Evolutionary conservation across 2,329 filamentous ascomycete genomes (phyloP).

Genomic region (Fusarium sp.): DNA sequence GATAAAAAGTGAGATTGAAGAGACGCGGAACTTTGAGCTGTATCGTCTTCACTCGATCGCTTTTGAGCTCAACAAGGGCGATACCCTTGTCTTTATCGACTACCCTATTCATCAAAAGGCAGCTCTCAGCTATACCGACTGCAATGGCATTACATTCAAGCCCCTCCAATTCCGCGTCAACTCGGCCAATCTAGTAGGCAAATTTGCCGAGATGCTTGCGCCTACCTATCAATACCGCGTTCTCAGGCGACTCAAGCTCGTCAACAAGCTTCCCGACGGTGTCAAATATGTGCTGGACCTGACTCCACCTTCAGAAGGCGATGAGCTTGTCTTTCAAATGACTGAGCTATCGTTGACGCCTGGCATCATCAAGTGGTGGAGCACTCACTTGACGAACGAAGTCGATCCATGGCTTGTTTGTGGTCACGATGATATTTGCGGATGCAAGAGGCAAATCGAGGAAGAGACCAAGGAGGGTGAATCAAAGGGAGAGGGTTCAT

Average conservation of each 20-base stretch:
- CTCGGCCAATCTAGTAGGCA: conserved; percentile 59
- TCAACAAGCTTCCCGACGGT: conserved; percentile 52
- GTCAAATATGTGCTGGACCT: conserved; percentile 73
- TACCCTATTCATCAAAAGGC: conserved; percentile 45
- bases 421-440: conserved; percentile 58
- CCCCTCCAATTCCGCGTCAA: conserved; percentile 57
- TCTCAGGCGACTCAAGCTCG: conserved; percentile 52
- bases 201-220: conserved; percentile 60
- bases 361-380: conserved; percentile 68
- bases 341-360: conserved; percentile 69
- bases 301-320: conserved; percentile 71
- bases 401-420: conserved; percentile 47
- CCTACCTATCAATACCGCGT: conserved; percentile 56
- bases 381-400: conserved; percentile 49
- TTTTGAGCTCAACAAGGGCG: conserved; percentile 51
- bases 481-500: neutral
- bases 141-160: conserved; percentile 49
- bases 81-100: conserved; percentile 60
- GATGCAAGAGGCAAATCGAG: conserved; percentile 38
- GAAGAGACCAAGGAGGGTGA: neutral
- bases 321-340: conserved; percentile 70
- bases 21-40: conserved; percentile 42
- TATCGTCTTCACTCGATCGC: conserved; percentile 43
- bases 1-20: conserved; percentile 26
- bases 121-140: conserved; percentile 44